Conservation (phyloP, 176 grass and related monocot species). For the bread wheat (Triticum aestivum) region IWGSC_CS_RefSeq_v2.1 NC_057813.1:630784673-630785172, state of each 20-base stretch:
- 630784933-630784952: conserved; percentile 80
- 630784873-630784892: not conserved
- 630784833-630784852: conserved; percentile 6
- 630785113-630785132: conserved; percentile 88
- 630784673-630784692: conserved; percentile 98
- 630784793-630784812: not conserved
- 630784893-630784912: conserved; percentile 80
- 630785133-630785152: conserved; percentile 99
- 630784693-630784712: conserved; percentile 97
- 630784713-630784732: conserved; percentile 98
- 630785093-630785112: not conserved
- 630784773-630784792: not conserved
- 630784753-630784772: conserved; percentile 11
- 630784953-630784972: conserved; percentile 98
- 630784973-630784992: conserved; percentile 75
- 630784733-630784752: conserved; percentile 61
- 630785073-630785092: not conserved
- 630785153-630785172: conserved; percentile 95
- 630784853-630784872: not conserved
- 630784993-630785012: not conserved
- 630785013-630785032: not conserved
- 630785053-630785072: not conserved
- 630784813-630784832: conserved; percentile 16
- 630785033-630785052: not conserved
- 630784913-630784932: conserved; percentile 98